Percentiles rank a stretch among this genome's conserved stretches.
phyloP scores from a whole-genome alignment of 2,329 filamentous ascomycete species.

The Pseudogymnoascus sp. region DNA sequence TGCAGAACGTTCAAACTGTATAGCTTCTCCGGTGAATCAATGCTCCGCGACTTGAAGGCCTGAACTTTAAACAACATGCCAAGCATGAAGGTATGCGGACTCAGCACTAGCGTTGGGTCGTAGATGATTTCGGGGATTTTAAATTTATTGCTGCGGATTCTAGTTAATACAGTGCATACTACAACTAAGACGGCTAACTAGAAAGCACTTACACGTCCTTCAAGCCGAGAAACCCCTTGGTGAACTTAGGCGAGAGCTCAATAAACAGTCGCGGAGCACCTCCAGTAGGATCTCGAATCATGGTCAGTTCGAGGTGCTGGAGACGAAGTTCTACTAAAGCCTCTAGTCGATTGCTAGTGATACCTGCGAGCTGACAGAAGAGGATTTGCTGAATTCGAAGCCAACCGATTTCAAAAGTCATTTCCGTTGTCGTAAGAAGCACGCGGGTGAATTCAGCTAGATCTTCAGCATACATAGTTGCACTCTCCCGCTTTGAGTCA shows the following conservation, averaged over 20 bases:
- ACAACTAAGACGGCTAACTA: background rate
- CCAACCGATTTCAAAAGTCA: constrained; percentile 26
- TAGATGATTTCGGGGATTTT: constrained; percentile 27
- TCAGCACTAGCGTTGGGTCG: constrained; percentile 27
- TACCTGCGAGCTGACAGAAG: constrained; percentile 24
- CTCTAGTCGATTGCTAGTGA: constrained; percentile 21
- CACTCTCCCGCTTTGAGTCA: constrained; percentile 19
- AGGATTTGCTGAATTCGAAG: constrained; percentile 21
- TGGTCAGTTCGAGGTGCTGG: constrained; percentile 21
- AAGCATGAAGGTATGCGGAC: constrained; percentile 26
- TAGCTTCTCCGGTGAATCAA: constrained; percentile 28
- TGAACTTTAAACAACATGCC: constrained; percentile 27
- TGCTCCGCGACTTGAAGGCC: constrained; percentile 27
- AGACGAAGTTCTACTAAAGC: constrained; percentile 23
- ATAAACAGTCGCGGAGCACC: constrained; percentile 21
- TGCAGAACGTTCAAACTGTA: constrained; percentile 29
- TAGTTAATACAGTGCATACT: background rate
- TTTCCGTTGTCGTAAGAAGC: constrained; percentile 26
- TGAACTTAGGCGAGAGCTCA: constrained; percentile 22
- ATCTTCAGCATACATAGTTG: constrained; percentile 28
- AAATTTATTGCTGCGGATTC: constrained; percentile 23
- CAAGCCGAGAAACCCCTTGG: constrained; percentile 20
- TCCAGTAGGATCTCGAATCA: constrained; percentile 23
- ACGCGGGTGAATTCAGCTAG: constrained; percentile 26
- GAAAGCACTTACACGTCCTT: constrained; percentile 19